Conservation (phyloP, 257 asterid species). For the Penstemon davidsonii region DNA sequence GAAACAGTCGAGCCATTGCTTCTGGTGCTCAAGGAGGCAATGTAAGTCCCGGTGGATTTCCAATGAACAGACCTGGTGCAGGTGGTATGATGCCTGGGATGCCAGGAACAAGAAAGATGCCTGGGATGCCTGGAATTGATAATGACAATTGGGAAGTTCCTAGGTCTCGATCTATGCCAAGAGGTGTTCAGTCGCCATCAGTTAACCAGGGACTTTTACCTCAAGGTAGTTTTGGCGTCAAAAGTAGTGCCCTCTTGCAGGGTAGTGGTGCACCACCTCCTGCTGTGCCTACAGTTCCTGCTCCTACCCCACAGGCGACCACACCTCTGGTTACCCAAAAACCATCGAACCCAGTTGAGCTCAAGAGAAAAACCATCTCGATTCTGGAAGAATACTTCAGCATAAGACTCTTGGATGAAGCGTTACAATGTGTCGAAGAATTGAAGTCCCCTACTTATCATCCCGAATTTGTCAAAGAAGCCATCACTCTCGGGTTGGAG, state of each 20-base stretch:
- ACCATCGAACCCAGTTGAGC: constrained; percentile 45
- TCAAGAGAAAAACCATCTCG: constrained; percentile 58
- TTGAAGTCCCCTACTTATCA: constrained; percentile 74
- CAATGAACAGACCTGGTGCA: constrained; percentile 71
- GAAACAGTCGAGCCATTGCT: constrained; percentile 52
- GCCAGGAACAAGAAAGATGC: constrained; percentile 88
- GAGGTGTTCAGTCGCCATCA: constrained; percentile 67
- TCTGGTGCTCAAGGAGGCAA: constrained; percentile 67
- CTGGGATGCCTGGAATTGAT: constrained; percentile 77
- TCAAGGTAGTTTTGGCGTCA: constrained; percentile 64
- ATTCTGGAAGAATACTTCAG: constrained; percentile 79
- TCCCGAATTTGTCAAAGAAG: constrained; percentile 78
- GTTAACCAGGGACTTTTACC: constrained; percentile 59
- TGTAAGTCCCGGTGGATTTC: constrained; percentile 63
- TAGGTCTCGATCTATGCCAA: constrained; percentile 70
- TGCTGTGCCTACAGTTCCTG: constrained; percentile 41
- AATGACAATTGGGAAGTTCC: constrained; percentile 88
- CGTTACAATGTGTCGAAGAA: constrained; percentile 75
- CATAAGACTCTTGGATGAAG: constrained; percentile 69
- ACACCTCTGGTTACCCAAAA: constrained; percentile 40
- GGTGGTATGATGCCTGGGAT: constrained; percentile 99
- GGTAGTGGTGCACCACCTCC: constrained; percentile 50
- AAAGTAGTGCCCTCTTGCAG: constrained; percentile 77
- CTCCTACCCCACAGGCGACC: constrained; percentile 33
- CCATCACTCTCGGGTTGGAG: constrained; percentile 69